Evolutionary conservation across 192 early-diverging fungal genomes (phyloP).

Genomic region (Podila verticillata): DNA sequence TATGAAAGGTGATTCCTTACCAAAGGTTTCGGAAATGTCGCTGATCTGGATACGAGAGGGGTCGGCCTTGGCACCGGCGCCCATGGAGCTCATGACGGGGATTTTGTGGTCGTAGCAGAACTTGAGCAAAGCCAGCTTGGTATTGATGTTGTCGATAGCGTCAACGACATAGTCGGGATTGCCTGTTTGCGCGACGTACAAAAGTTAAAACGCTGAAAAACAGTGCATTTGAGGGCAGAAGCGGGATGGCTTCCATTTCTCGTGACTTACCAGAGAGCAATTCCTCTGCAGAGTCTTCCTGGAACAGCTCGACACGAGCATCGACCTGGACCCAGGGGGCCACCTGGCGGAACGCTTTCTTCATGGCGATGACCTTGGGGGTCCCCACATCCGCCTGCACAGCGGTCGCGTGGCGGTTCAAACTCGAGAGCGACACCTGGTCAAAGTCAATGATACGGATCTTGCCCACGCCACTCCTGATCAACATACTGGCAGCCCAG

Average conservation of each 20-base stretch:
- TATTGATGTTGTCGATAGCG: constrained; percentile 97
- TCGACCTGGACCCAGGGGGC: constrained; percentile 86
- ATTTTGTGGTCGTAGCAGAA: constrained; percentile 84
- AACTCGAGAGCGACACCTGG: constrained; percentile 92
- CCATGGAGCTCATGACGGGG: constrained; percentile 93
- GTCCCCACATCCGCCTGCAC: constrained; percentile 90
- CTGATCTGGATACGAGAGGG: constrained; percentile 96
- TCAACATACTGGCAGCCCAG: constrained; percentile 90
- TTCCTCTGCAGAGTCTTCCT: constrained; percentile 69
- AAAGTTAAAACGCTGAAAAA: background rate
- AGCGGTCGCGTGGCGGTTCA: constrained; percentile 96
- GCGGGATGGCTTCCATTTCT: background rate
- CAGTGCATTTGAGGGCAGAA: background rate
- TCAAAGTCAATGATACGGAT: constrained; percentile 97
- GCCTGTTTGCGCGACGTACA: constrained; percentile 14
- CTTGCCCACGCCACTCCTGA: constrained; percentile 86
- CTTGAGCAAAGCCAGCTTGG: constrained; percentile 88
- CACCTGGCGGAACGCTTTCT: constrained; percentile 77
- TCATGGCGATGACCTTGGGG: constrained; percentile 83
- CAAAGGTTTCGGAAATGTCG: constrained; percentile 92
- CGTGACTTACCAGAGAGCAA: constrained; percentile 69
- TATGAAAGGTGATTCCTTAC: constrained; percentile 42
- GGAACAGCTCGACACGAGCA: constrained; percentile 80
- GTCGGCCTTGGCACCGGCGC: constrained; percentile 96
- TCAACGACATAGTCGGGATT: constrained; percentile 82